Evolutionary conservation across 129 eudicot species (phyloP).

Genomic region (Flaveria linearis): DNA sequence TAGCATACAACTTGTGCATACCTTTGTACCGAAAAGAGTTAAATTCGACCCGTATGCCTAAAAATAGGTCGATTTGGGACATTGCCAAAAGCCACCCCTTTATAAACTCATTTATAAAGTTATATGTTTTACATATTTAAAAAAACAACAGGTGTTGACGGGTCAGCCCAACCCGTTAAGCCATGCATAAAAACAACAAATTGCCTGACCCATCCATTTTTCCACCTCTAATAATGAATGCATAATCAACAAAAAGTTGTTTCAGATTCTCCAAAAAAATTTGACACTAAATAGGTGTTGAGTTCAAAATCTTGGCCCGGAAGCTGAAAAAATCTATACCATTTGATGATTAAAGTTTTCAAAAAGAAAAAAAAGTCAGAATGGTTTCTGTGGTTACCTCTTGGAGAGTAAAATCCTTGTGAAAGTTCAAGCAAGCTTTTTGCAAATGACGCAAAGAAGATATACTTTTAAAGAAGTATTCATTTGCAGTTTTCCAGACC

Average conservation of each 20-base stretch:
- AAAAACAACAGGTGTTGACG: neutral
- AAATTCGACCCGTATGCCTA: too few relatives aligned
- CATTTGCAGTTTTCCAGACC: conserved; percentile 78
- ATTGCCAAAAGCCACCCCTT: too few relatives aligned
- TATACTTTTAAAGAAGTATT: conserved; percentile 81
- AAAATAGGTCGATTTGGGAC: too few relatives aligned
- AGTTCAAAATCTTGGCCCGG: neutral
- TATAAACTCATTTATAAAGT: neutral
- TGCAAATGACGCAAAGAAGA: conserved; percentile 58
- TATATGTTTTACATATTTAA: neutral
- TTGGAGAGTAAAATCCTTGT: conserved; percentile 70
- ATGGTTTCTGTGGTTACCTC: conserved; percentile 53
- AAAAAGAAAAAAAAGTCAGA: neutral
- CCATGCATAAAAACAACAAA: too few relatives aligned
- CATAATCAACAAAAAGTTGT: neutral
- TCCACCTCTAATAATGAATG: neutral
- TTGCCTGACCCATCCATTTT: neutral
- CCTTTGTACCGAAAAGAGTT: too few relatives aligned
- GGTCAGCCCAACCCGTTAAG: too few relatives aligned
- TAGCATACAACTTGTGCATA: neutral
- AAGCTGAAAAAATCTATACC: neutral
- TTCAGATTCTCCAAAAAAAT: neutral
- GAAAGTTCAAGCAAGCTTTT: conserved; percentile 65
- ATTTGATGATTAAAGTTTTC: neutral
- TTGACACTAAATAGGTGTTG: neutral